Base-by-base conservation (phyloP, 306 rosid genomes). In the Pyrus communis region DNA sequence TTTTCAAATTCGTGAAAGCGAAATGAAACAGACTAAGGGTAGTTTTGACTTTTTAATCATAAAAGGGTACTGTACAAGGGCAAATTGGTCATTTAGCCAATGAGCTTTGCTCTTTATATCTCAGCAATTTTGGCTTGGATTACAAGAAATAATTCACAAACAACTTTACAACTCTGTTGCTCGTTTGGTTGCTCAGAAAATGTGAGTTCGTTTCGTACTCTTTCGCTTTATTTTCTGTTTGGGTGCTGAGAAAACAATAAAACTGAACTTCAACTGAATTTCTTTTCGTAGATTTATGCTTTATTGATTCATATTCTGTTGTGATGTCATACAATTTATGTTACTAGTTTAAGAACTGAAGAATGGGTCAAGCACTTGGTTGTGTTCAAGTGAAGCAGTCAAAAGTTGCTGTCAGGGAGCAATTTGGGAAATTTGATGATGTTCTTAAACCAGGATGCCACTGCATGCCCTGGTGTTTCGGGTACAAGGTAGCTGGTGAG, bases 361-460 rank as follows among this genome's bases (percentile, higher is more conserved):
- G 60, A 40, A 91, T 86, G 93, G 97, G 92, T 80, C 90, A 89
- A 84, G 80, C 78, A 15, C 4, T 84, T 0, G 88, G 97, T 77
- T 91, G 97, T 57, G 33, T 78, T 73, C 88, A 70, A 76, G 94
- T 91, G 25, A 85, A 87, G 1, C 94, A 89, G 75, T 91, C 94
- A n/a, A 83, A 77, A 52, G 94, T 89, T 23, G 92, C 85, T 59
- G 83, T 91, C n/a, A 87, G 75, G 61, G 97, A 87, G 75, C 89
- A 79, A 1, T 86, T 85, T 70, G 92, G 97, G 71, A 91, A 82
- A 69, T 89, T 83, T 30, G 30, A 12, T 58, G 82, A 74, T 5
- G 84, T 91, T 66, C 86, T 91, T 35, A 82, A 87, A 62, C 97
- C 94, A 31, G 94, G 97, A 33, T 85, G 91, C 25, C 97, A 89